These are phyloP conservation scores for Penicillium cinerascens DNA, from an alignment of 495 filamentous ascomycete species.

Conservation along the genomic window DNA sequence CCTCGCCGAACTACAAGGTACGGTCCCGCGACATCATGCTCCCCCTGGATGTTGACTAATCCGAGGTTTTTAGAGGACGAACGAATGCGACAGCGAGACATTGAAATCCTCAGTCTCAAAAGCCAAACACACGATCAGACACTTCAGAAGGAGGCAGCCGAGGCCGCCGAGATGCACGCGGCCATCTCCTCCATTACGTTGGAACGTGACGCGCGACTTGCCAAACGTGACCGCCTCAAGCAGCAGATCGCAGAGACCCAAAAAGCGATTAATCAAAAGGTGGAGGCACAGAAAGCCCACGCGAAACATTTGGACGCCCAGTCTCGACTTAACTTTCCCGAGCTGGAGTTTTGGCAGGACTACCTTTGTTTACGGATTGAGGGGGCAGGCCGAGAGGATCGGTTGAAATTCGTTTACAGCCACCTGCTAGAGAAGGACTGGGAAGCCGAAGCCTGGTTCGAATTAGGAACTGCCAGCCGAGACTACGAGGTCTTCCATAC, in stretches of 20 bases:
- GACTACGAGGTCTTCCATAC: slow-evolving; percentile 82
- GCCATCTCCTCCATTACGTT: slow-evolving; percentile 70
- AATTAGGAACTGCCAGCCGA: slow-evolving; percentile 71
- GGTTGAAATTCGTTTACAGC: slow-evolving; percentile 88
- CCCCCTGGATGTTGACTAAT: background rate
- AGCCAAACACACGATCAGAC: slow-evolving; percentile 71
- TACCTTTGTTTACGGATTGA: slow-evolving; percentile 87
- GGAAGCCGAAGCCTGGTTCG: slow-evolving; percentile 90
- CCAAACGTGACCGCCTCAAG: slow-evolving; percentile 67
- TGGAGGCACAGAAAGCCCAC: slow-evolving; percentile 59
- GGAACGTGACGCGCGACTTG: slow-evolving; percentile 71
- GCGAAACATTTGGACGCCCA: slow-evolving; percentile 70
- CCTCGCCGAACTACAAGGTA: slow-evolving; percentile 85
- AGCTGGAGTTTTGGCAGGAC: slow-evolving; percentile 93
- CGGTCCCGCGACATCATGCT: slow-evolving; percentile 3
- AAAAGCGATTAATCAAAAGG: slow-evolving; percentile 57
- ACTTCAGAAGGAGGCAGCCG: slow-evolving; percentile 80
- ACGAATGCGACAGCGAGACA: slow-evolving; percentile 81
- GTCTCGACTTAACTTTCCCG: slow-evolving; percentile 79
- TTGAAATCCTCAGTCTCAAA: slow-evolving; percentile 78
- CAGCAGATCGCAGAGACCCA: slow-evolving; percentile 78
- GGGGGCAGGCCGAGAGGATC: slow-evolving; percentile 77
- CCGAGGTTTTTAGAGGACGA: slow-evolving; percentile 66
- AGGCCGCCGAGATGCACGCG: slow-evolving; percentile 82
- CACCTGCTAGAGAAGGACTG: slow-evolving; percentile 79